Percentiles rank a stretch among this genome's conserved stretches.
phyloP scores from a whole-genome alignment of 2,329 filamentous ascomycete species.

The Ophiocordyceps robertsii region DNA sequence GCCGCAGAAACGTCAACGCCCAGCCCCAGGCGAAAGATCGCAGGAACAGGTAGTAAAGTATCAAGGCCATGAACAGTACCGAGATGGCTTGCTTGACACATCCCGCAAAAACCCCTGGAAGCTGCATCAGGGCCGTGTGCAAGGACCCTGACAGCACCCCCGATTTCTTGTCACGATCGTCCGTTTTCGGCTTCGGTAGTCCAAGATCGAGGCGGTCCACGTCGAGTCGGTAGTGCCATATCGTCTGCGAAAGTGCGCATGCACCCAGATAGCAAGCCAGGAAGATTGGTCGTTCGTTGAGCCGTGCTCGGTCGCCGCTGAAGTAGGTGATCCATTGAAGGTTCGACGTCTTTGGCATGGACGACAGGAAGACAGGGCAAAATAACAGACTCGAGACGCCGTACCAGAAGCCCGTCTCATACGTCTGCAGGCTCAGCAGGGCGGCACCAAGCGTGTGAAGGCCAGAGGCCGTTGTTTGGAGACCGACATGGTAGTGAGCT shows the following conservation, averaged over 20 bases:
- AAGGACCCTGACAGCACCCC: conserved; percentile 15
- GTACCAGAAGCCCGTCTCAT: conserved; percentile 67
- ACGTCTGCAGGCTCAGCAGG: conserved; percentile 43
- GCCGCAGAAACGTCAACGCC: conserved; percentile 55
- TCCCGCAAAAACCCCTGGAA: conserved; percentile 25
- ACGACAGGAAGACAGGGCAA: conserved; percentile 69
- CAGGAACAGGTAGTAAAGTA: conserved; percentile 50
- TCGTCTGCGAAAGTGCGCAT: conserved; percentile 56
- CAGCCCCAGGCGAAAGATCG: conserved; percentile 54
- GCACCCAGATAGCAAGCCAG: conserved; percentile 57
- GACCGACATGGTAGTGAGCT: conserved; percentile 64
- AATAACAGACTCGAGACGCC: conserved; percentile 65
- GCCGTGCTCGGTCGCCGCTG: conserved; percentile 54
- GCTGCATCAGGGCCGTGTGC: conserved; percentile 20
- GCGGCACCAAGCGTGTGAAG: conserved; percentile 49
- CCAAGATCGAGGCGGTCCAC: conserved; percentile 48
- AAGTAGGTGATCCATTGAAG: conserved; percentile 62
- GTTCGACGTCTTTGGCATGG: conserved; percentile 42
- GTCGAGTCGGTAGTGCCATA: conserved; percentile 58
- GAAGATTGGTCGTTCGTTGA: conserved; percentile 83
- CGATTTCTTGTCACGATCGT: conserved; percentile 9
- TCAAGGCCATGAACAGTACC: conserved; percentile 29
- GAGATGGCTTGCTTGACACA: conserved; percentile 25
- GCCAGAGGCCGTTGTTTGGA: conserved; percentile 56
- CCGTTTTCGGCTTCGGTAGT: conserved; percentile 10